Conservation (phyloP, 2,329 filamentous ascomycete genomes). For the Bretziella fagacearum region DNA sequence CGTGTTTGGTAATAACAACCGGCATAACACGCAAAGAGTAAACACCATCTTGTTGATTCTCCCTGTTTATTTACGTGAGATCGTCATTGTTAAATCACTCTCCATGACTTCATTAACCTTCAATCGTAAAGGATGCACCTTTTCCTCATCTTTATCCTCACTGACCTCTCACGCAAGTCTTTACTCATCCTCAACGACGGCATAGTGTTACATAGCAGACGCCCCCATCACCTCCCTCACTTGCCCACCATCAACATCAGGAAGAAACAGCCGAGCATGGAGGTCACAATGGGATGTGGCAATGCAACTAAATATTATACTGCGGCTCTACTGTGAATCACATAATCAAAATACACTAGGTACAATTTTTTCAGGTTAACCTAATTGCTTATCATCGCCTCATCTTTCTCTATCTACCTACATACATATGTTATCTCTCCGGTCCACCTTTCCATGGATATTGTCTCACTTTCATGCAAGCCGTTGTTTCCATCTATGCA, state of each 20-base stretch:
- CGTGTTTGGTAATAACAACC: too few relatives aligned
- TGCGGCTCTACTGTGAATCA: background rate
- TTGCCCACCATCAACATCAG: too few relatives aligned
- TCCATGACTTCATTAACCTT: too few relatives aligned
- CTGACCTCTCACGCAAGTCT: background rate
- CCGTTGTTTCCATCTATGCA: background rate
- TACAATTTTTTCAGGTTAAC: too few relatives aligned
- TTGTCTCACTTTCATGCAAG: background rate
- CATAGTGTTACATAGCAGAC: background rate
- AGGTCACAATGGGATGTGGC: too few relatives aligned
- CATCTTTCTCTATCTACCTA: background rate
- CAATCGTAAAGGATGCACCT: background rate
- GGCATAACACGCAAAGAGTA: too few relatives aligned
- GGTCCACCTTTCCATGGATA: background rate
- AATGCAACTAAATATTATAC: too few relatives aligned
- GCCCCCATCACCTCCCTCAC: background rate
- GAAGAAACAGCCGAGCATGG: too few relatives aligned
- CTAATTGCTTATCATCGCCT: slow-evolving; percentile 1
- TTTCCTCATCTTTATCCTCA: background rate
- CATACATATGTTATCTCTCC: background rate
- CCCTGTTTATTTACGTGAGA: too few relatives aligned
- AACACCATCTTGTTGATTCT: too few relatives aligned
- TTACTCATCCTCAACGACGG: background rate
- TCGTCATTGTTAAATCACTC: too few relatives aligned
- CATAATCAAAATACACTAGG: background rate